These are phyloP conservation scores for Pseudoscleropodium purum DNA, from an alignment of 225 moss, liverwort and hornwort species.

Conservation along the genomic window DNA sequence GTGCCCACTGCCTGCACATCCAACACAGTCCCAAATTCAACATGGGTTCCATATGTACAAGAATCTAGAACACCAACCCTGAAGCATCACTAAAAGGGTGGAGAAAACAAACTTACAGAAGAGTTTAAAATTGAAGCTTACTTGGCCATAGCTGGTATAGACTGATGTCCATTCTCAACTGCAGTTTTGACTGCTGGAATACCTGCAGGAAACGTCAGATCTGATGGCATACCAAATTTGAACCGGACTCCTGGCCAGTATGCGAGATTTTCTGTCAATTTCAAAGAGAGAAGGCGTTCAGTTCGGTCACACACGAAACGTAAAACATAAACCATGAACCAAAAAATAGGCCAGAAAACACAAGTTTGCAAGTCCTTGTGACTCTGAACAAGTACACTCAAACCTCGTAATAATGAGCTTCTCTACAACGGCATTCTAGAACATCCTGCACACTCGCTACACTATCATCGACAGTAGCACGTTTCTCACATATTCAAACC, in stretches of 20 bases:
- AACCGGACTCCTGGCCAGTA: slow-evolving; percentile 52
- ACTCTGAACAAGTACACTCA: background rate
- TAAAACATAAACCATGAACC: background rate
- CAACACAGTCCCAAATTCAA: background rate
- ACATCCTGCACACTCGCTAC: background rate
- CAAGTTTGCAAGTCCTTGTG: background rate
- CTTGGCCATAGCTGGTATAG: slow-evolving; percentile 37
- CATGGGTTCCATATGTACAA: background rate
- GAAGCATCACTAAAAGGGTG: background rate
- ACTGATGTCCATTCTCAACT: slow-evolving; percentile 41
- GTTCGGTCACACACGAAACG: background rate
- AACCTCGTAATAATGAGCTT: background rate
- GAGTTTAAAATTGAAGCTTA: background rate
- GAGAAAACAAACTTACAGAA: background rate
- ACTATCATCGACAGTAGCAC: background rate
- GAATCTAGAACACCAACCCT: background rate
- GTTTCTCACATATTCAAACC: background rate
- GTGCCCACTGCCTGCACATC: slow-evolving; percentile 55
- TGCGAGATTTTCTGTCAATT: slow-evolving; percentile 44
- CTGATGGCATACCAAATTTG: slow-evolving; percentile 54
- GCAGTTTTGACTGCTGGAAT: slow-evolving; percentile 14
- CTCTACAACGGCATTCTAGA: background rate
- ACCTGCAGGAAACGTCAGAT: slow-evolving; percentile 39
- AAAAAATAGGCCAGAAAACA: background rate
- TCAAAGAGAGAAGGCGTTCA: background rate